Conservation (phyloP, 2,329 filamentous ascomycete species). For the Diplodia intermedia region DNA sequence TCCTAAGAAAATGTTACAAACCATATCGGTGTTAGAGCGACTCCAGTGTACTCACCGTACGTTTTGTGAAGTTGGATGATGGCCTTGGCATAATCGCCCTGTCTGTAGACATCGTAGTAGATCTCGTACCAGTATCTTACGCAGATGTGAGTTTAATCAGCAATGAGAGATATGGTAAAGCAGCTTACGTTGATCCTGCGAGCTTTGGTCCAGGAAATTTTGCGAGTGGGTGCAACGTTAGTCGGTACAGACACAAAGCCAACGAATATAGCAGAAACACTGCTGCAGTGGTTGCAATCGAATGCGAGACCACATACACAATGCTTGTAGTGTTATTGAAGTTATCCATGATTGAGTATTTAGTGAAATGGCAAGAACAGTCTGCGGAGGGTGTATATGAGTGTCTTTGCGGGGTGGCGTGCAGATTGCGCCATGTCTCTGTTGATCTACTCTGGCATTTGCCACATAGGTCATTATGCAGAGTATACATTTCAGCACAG, state of each 20-base stretch:
- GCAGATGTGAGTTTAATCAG: neutral
- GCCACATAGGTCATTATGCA: too few relatives aligned
- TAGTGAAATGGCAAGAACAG: too few relatives aligned
- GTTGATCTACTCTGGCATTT: too few relatives aligned
- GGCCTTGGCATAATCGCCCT: neutral
- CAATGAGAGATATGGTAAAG: too few relatives aligned
- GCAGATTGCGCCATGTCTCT: too few relatives aligned
- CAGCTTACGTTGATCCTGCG: neutral
- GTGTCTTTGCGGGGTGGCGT: too few relatives aligned
- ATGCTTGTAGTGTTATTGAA: neutral
- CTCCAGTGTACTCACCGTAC: neutral
- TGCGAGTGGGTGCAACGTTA: neutral
- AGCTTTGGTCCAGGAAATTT: constrained; percentile 6
- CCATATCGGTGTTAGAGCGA: neutral
- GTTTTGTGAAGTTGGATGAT: neutral
- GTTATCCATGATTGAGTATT: neutral
- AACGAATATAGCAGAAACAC: neutral
- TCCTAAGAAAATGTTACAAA: constrained; percentile 37
- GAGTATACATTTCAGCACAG: too few relatives aligned
- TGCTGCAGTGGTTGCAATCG: too few relatives aligned
- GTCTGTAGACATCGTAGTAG: neutral
- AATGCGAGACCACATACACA: too few relatives aligned
- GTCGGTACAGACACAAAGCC: neutral
- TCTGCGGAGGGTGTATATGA: too few relatives aligned
- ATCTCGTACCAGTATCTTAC: neutral